Conservation (phyloP, 2,329 filamentous ascomycete genomes). For the Ceratocystis variospora region DNA sequence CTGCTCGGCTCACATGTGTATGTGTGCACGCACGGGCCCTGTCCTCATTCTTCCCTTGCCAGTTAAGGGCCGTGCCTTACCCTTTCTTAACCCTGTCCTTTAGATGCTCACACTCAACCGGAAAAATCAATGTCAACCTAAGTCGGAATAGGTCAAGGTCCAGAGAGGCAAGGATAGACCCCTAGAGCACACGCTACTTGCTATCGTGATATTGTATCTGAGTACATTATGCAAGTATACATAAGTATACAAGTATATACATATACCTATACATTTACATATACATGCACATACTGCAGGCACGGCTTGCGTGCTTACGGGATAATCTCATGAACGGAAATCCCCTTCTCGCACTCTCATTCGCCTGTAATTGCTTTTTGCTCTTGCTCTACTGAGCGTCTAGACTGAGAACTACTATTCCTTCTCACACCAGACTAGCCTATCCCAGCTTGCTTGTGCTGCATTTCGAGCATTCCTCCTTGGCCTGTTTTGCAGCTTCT, state of each 20-base stretch:
- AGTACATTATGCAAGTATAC: background rate
- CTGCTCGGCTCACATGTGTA: conserved; percentile 1
- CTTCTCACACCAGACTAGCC: conserved; percentile 1
- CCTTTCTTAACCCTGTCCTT: background rate
- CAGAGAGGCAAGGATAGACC: background rate
- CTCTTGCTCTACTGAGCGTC: background rate
- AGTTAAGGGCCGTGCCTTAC: background rate
- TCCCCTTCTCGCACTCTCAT: background rate
- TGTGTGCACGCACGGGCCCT: background rate
- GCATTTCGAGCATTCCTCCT: background rate
- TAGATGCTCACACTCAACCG: background rate
- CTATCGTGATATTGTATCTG: background rate
- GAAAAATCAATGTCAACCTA: background rate
- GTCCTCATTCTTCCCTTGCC: background rate
- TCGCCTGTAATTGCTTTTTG: background rate
- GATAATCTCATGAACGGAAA: background rate
- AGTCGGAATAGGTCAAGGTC: background rate
- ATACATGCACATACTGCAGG: background rate
- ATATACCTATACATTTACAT: background rate
- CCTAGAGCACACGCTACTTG: background rate
- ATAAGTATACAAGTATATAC: background rate
- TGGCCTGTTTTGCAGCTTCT: background rate
- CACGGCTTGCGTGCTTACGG: background rate
- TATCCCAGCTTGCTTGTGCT: background rate
- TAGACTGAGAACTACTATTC: background rate